Conservation (phyloP, 805 yeast genomes). For the Sugiyamaella floridensis region DNA sequence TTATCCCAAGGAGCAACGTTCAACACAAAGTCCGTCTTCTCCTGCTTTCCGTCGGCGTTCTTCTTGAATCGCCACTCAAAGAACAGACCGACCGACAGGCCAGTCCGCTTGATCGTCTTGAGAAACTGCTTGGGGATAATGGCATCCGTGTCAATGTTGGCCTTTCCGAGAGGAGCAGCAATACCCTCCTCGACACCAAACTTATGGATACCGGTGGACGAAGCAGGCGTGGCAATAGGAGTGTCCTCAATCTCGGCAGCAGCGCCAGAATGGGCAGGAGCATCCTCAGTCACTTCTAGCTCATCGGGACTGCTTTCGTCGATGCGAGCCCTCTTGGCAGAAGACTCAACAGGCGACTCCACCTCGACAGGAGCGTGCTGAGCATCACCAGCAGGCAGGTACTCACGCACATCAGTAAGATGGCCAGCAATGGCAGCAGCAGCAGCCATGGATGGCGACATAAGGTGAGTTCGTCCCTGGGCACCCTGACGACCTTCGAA, state of each 20-base stretch:
- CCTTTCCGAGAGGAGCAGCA: slow-evolving; percentile 91
- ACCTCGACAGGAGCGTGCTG: slow-evolving; percentile 28
- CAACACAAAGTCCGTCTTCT: slow-evolving; percentile 80
- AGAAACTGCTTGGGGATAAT: slow-evolving; percentile 97
- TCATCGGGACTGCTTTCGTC: slow-evolving; percentile 42
- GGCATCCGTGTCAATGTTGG: slow-evolving; percentile 97
- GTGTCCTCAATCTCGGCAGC: slow-evolving; percentile 27
- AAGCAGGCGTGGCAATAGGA: slow-evolving; percentile 18
- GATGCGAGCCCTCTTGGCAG: slow-evolving; percentile 47
- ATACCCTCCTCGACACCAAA: slow-evolving; percentile 72
- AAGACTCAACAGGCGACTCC: slow-evolving; percentile 1
- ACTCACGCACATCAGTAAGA: slow-evolving; percentile 84
- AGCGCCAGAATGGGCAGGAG: slow-evolving; percentile 58
- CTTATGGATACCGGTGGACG: slow-evolving; percentile 58
- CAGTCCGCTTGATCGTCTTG: slow-evolving; percentile 96
- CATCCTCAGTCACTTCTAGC: slow-evolving; percentile 33
- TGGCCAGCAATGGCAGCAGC: slow-evolving; percentile 94
- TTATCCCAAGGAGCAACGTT: slow-evolving; percentile 76
- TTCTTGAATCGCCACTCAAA: slow-evolving; percentile 79
- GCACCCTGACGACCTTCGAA: slow-evolving; percentile 99
- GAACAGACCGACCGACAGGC: slow-evolving; percentile 80
- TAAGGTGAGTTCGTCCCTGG: slow-evolving; percentile 85
- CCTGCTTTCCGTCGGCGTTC: slow-evolving; percentile 47
- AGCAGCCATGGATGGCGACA: slow-evolving; percentile 99
- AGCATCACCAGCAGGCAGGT: slow-evolving; percentile 34